A percentile compares a stretch with the other conserved stretches of the same genome.
Evolutionary conservation across 2,329 filamentous ascomycete species (phyloP).

Genomic region (Cytospora chrysosperma): DNA sequence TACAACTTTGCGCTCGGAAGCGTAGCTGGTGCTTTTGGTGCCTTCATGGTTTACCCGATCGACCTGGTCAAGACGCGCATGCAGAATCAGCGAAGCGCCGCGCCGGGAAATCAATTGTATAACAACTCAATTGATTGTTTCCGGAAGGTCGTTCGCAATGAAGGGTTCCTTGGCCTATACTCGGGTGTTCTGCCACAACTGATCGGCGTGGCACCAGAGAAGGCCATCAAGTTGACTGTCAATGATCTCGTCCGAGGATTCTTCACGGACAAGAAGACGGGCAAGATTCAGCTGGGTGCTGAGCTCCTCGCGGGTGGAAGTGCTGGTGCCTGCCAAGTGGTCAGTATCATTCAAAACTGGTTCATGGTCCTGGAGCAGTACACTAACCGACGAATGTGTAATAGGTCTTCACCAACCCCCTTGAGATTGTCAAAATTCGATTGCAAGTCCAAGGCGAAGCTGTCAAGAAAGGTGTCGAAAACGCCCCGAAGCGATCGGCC

Average conservation of each 20-base stretch:
- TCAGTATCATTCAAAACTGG: conserved; percentile 53
- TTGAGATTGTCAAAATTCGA: conserved; percentile 99
- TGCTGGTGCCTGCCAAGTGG: conserved; percentile 93
- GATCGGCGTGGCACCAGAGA: conserved; percentile 97
- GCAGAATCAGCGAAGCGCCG: conserved; percentile 88
- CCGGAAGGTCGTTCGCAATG: conserved; percentile 87
- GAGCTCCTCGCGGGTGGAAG: conserved; percentile 87
- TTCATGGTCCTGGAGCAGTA: background rate
- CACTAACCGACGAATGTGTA: conserved; percentile 16
- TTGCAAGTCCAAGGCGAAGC: conserved; percentile 97
- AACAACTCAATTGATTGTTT: conserved; percentile 98
- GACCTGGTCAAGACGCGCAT: conserved; percentile 97
- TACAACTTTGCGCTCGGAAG: conserved; percentile 92
- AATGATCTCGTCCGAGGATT: conserved; percentile 85
- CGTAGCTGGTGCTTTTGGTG: conserved; percentile 91
- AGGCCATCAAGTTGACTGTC: conserved; percentile 98
- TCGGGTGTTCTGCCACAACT: conserved; percentile 93
- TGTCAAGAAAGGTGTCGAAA: conserved; percentile 74
- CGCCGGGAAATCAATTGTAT: conserved; percentile 85
- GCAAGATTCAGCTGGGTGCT: conserved; percentile 65
- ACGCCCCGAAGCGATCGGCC: conserved; percentile 81
- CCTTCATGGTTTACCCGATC: conserved; percentile 99
- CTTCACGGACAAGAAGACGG: conserved; percentile 71
- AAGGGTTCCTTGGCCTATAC: conserved; percentile 86
- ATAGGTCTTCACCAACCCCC: conserved; percentile 92